Conservation (phyloP, 164 flowering plant species). For the Annona squamosa region DNA sequence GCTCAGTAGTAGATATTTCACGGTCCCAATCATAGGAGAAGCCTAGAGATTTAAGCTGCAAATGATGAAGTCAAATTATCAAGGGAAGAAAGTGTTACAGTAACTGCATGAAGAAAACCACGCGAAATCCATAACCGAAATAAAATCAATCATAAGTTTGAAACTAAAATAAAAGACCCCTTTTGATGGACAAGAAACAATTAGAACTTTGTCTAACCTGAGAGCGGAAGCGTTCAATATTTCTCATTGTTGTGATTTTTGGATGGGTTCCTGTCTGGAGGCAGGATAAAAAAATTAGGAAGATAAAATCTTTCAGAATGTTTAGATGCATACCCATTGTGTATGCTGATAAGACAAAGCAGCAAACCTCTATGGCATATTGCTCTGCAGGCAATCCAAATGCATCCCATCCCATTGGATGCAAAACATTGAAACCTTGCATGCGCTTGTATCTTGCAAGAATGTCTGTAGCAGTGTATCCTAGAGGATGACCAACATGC, state of each 20-base stretch:
- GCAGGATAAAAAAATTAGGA: constrained; percentile 1
- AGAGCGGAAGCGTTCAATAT: constrained; percentile 71
- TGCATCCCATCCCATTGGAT: constrained; percentile 99
- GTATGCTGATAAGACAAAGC: not conserved
- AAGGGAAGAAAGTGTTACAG: constrained; percentile 2
- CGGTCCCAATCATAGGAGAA: constrained; percentile 99
- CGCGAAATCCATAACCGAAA: not conserved
- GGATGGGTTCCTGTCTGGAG: constrained; percentile 96
- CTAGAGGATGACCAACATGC: constrained; percentile 97
- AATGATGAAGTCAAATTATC: constrained; percentile 3
- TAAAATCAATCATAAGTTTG: not conserved
- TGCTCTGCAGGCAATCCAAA: constrained; percentile 99
- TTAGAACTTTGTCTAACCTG: constrained; percentile 49
- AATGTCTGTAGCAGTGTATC: constrained; percentile 95
- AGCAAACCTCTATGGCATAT: constrained; percentile 81
- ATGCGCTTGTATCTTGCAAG: constrained; percentile 82
- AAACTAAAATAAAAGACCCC: not conserved
- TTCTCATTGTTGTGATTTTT: constrained; percentile 69
- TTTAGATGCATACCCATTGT: not conserved
- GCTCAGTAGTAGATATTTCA: constrained; percentile 89
- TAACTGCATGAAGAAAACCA: not conserved
- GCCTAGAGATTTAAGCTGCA: constrained; percentile 79
- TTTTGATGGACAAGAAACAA: not conserved
- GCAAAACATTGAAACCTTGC: constrained; percentile 97
- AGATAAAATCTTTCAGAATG: not conserved